Evolutionary conservation across 306 rosid genomes (phyloP), one percentile per base, ranked within the genome.

Genomic region (Prunus campanulata): DNA sequence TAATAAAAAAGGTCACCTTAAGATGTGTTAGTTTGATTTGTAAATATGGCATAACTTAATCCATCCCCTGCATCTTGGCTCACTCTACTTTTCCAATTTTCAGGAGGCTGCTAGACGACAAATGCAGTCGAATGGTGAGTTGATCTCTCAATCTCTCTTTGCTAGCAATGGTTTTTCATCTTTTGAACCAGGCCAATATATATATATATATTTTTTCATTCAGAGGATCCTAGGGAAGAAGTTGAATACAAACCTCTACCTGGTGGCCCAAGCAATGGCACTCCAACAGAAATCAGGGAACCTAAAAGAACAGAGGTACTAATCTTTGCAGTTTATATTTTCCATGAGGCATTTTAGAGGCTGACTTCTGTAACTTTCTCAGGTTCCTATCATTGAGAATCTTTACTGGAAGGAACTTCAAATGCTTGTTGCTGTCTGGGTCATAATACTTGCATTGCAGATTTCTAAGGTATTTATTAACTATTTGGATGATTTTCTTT

Each of bases 381-480:
- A 91, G 93, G 89, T 82, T 70, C 29, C 88, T 29, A 35, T 87
- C 12, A 32, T 86, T 69, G 78, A 85, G 66, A 91, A 91, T 69
- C 75, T 84, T 6, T 78, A 47, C 68, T 89, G 97, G 97, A 91
- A 85, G 85, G 93, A 91, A 65, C 72, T 89, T 30, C 88, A 88
- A 79, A 85, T 87, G 68, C 88, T 91, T 54, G 70, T 54, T 29
- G 86, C 84, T 81, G 97, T 91, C 75, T 91, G 97, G 97, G 19
- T 86, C 65, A 69, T 88, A 65, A 80, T 91, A 78, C 97, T 91
- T 64, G 86, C 50, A 32, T 39, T 91, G 39, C 92, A 91, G 81
- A 89, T 91, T 52, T 83, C 63, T 47, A 87, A 89, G 97, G 97
- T 91, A 75, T 76, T 15, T 46, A 46, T 74, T 8, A 22, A 57